A percentile compares a stretch with the other conserved stretches of the same genome.
phyloP scores from a whole-genome alignment of 2,329 filamentous ascomycete genomes.

The Claviceps paspali region DNA sequence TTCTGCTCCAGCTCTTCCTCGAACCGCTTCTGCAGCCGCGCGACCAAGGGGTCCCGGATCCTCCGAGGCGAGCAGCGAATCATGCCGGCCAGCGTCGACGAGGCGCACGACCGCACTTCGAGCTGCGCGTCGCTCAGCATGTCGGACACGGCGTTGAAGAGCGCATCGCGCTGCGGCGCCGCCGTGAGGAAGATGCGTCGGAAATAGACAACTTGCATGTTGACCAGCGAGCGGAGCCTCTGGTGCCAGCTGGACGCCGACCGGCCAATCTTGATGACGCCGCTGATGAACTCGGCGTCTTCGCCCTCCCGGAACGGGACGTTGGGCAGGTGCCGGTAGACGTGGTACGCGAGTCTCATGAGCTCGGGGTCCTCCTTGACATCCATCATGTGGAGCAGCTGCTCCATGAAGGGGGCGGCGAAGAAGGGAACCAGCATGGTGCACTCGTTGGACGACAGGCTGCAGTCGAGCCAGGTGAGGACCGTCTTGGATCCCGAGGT shows the following conservation, averaged over 20 bases:
- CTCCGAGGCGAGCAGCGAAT: slow-evolving; percentile 80
- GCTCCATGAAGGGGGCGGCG: slow-evolving; percentile 73
- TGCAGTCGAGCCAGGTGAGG: slow-evolving; percentile 84
- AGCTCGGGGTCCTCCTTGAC: slow-evolving; percentile 96
- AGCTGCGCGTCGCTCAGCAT: slow-evolving; percentile 90
- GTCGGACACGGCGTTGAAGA: slow-evolving; percentile 85
- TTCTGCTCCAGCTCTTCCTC: slow-evolving; percentile 64
- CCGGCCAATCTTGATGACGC: slow-evolving; percentile 76
- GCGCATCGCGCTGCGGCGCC: slow-evolving; percentile 54
- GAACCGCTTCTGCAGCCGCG: slow-evolving; percentile 63
- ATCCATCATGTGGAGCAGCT: slow-evolving; percentile 98
- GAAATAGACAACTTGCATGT: slow-evolving; percentile 98
- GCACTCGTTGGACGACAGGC: slow-evolving; percentile 82
- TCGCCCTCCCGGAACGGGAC: slow-evolving; percentile 82
- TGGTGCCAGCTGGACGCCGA: slow-evolving; percentile 87
- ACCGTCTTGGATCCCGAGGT: slow-evolving; percentile 95
- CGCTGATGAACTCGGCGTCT: slow-evolving; percentile 68
- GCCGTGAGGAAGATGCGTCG: slow-evolving; percentile 80
- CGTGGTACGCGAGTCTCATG: slow-evolving; percentile 86
- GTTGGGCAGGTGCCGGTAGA: slow-evolving; percentile 91
- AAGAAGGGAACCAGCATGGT: slow-evolving; percentile 86
- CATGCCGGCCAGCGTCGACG: slow-evolving; percentile 89
- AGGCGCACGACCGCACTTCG: slow-evolving; percentile 87
- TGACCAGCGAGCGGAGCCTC: slow-evolving; percentile 82
- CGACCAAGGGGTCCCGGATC: slow-evolving; percentile 65